These are phyloP conservation scores for Cladophialophora psammophila DNA, from an alignment of 2,329 filamentous ascomycete species.

Conservation along the genomic window DNA sequence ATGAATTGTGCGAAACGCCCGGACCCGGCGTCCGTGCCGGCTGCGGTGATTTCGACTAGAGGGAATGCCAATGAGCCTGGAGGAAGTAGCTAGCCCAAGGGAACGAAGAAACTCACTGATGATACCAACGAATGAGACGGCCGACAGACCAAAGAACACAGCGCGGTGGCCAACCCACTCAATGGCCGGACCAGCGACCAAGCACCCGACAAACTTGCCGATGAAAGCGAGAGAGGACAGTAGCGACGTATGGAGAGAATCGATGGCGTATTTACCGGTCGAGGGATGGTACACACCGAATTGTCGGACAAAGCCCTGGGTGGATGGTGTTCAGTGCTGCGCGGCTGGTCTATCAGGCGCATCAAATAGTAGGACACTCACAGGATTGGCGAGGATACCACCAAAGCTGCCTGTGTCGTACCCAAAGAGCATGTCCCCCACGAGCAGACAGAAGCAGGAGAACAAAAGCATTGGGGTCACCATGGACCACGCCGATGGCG, in stretches of 20 bases:
- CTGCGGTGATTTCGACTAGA: slow-evolving; percentile 1
- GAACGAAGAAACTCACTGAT: slow-evolving; percentile 1
- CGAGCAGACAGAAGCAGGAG: slow-evolving; percentile 1
- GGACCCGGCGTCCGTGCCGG: neutral
- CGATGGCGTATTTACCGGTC: neutral
- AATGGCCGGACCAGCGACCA: neutral
- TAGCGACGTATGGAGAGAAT: neutral
- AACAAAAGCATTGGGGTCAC: neutral
- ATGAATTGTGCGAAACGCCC: slow-evolving; percentile 48
- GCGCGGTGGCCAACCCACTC: neutral
- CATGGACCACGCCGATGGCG: neutral
- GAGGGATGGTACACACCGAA: neutral
- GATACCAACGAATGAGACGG: neutral
- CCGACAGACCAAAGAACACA: neutral
- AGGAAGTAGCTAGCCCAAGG: neutral
- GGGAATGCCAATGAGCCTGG: neutral
- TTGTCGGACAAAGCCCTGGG: neutral
- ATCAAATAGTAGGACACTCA: neutral
- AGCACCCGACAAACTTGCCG: slow-evolving; percentile 4
- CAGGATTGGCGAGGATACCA: neutral
- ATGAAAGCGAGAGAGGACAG: slow-evolving; percentile 8
- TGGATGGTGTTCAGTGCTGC: neutral
- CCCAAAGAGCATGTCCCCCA: neutral
- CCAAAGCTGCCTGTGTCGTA: slow-evolving; percentile 12
- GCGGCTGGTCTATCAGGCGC: neutral